Percentiles rank a stretch among this genome's conserved stretches.
Conservation (phyloP, 2,329 filamentous ascomycete species). For the Paramyrothecium roridum region DNA sequence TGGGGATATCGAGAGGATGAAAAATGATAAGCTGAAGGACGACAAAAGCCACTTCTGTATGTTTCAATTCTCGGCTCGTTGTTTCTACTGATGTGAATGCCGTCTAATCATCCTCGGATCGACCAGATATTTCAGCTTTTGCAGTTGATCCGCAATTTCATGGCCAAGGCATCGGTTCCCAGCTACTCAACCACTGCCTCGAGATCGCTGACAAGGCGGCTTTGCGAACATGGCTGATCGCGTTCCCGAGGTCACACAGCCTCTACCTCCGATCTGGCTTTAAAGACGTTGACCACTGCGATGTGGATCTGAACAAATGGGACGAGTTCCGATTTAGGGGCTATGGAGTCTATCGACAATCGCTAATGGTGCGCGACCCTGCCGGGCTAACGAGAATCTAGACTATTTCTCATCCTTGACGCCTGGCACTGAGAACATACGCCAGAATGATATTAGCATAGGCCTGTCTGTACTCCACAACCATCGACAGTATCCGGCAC, state of each 20-base stretch:
- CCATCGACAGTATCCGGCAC: no score
- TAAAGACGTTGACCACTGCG: not conserved
- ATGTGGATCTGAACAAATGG: not conserved
- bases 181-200: not conserved
- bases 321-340: not conserved
- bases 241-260: not conserved
- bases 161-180: not conserved
- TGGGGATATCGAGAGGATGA: no score
- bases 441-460: no score
- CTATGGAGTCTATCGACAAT: not conserved
- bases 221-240: not conserved
- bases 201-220: not conserved
- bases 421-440: no score
- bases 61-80: no score
- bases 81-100: no score
- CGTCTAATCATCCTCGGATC: no score
- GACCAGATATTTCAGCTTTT: not conserved
- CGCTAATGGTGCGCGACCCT: not conserved
- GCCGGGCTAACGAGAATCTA: no score
- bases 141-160: not conserved
- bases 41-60: no score
- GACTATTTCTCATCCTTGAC: no score
- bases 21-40: no score
- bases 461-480: no score
- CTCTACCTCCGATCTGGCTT: not conserved